Evolutionary conservation across 2,329 filamentous ascomycete species (phyloP).

Genomic region (Aspergillus pseudonomiae): DNA sequence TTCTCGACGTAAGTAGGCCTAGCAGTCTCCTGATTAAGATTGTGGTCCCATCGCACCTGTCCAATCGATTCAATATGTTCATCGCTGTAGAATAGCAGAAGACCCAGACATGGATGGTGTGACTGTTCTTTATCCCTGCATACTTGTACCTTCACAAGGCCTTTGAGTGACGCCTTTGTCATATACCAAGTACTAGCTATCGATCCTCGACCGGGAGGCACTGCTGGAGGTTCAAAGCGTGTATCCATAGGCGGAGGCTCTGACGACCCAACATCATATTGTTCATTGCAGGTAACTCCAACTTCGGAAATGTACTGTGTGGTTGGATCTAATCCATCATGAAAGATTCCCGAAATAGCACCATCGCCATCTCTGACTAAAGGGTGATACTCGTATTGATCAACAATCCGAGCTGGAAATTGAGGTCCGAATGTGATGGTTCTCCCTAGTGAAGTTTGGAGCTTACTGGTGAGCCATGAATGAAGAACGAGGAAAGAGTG

Average conservation of each 20-base stretch:
- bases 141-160: constrained; percentile 15
- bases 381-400: constrained; percentile 11
- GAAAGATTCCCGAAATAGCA: constrained; percentile 19
- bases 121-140: constrained; percentile 15
- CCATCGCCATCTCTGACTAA: constrained; percentile 15
- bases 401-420: neutral
- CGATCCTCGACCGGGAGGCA: constrained; percentile 1
- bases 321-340: constrained; percentile 15
- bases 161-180: constrained; percentile 14
- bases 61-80: constrained; percentile 19
- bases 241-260: neutral
- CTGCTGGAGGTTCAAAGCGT: constrained; percentile 7
- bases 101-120: constrained; percentile 15
- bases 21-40: constrained; percentile 9
- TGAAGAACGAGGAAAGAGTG: neutral
- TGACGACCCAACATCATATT: neutral
- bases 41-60: too few relatives aligned
- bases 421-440: constrained; percentile 18
- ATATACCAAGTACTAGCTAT: constrained; percentile 14
- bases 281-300: constrained; percentile 20
- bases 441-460: constrained; percentile 18
- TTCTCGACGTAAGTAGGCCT: constrained; percentile 12
- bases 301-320: neutral
- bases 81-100: constrained; percentile 18
- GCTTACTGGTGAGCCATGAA: constrained; percentile 13